Evolutionary conservation across 148 eudicot genomes (phyloP).

Genomic region (Simmondsia chinensis): DNA sequence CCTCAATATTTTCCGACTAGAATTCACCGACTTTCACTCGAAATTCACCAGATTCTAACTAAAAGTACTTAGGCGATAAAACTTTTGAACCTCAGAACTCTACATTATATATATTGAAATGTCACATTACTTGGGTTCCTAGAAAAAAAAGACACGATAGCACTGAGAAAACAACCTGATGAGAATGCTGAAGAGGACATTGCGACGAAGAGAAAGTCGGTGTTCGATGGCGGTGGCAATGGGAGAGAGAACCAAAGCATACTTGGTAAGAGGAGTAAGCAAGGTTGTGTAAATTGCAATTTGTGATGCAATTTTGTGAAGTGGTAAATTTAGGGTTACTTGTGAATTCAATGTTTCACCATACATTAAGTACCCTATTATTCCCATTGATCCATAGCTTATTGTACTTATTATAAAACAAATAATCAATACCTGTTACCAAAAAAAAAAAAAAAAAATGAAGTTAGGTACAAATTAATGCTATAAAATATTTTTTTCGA

Average conservation of each 20-base stretch:
- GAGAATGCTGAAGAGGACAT: too few relatives aligned
- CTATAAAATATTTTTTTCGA: too few relatives aligned
- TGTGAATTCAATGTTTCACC: slow-evolving; percentile 38
- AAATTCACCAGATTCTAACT: too few relatives aligned
- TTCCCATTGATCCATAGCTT: slow-evolving; percentile 37
- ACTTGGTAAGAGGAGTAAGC: slow-evolving; percentile 42
- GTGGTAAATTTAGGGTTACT: slow-evolving; percentile 45
- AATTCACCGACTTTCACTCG: too few relatives aligned
- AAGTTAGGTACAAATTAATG: too few relatives aligned
- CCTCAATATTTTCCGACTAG: too few relatives aligned
- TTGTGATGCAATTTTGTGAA: slow-evolving; percentile 31
- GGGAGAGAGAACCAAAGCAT: slow-evolving; percentile 39
- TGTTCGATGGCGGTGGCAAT: slow-evolving; percentile 29
- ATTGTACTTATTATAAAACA: slow-evolving; percentile 32
- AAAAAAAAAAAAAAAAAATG: not conserved
- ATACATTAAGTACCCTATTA: slow-evolving; percentile 39
- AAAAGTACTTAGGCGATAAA: too few relatives aligned
- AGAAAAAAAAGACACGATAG: too few relatives aligned
- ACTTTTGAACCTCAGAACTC: too few relatives aligned
- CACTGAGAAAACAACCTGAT: too few relatives aligned
- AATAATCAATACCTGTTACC: slow-evolving; percentile 31
- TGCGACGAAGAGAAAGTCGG: not conserved
- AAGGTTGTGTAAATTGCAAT: slow-evolving; percentile 47
- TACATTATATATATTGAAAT: too few relatives aligned
- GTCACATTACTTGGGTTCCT: too few relatives aligned